Conservation (phyloP, 148 eudicot species). For the Polygonum aviculare region DNA sequence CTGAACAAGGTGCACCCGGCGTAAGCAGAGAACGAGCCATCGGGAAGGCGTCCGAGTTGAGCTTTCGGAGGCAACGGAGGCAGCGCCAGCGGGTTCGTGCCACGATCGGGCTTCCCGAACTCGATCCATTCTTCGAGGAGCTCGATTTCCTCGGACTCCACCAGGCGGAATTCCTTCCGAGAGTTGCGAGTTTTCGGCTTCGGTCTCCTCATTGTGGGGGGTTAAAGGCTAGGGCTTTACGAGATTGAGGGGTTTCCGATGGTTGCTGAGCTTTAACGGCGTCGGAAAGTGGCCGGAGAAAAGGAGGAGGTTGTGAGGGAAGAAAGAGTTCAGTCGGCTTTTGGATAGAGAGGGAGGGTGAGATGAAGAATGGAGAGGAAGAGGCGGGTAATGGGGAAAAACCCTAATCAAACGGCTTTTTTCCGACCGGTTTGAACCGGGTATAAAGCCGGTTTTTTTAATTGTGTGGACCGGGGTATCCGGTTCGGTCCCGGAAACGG, state of each 20-base stretch:
- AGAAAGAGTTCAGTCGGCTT: too few relatives aligned
- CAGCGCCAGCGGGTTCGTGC: conserved; percentile 64
- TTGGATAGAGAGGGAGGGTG: too few relatives aligned
- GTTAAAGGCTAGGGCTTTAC: neutral
- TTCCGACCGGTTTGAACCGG: too few relatives aligned
- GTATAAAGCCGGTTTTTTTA: too few relatives aligned
- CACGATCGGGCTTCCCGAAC: conserved; percentile 54
- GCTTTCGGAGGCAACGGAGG: conserved; percentile 39
- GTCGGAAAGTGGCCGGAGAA: too few relatives aligned
- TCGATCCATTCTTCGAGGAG: conserved; percentile 59
- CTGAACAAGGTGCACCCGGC: conserved; percentile 51
- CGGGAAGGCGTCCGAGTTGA: conserved; percentile 43
- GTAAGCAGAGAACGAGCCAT: conserved; percentile 46
- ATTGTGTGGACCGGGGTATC: too few relatives aligned
- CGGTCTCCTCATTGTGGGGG: conserved; percentile 38
- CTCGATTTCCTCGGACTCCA: conserved; percentile 58
- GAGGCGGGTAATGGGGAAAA: too few relatives aligned
- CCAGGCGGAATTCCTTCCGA: conserved; percentile 35
- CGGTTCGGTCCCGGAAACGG: too few relatives aligned
- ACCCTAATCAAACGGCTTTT: too few relatives aligned
- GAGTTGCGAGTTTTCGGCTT: conserved; percentile 25
- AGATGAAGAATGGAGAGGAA: too few relatives aligned
- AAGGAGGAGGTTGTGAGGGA: too few relatives aligned
- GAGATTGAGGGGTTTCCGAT: neutral
- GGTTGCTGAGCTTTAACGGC: too few relatives aligned